These are phyloP conservation scores for Parascedosporium putredinis DNA, from an alignment of 2,329 filamentous ascomycete species.

Conservation along the genomic window DNA sequence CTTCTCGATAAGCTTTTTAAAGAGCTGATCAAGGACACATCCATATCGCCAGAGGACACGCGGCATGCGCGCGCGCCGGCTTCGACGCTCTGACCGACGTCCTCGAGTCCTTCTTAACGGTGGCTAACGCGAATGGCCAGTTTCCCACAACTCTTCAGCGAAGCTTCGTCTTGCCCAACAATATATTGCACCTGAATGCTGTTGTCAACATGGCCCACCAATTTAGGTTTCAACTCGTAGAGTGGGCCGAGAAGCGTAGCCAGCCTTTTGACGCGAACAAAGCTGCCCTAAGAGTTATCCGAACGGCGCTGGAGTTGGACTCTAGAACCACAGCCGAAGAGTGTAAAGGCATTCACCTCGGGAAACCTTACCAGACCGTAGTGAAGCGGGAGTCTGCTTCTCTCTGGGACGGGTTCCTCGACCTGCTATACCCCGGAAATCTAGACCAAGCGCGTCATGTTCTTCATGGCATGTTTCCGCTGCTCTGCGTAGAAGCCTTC, in stretches of 20 bases:
- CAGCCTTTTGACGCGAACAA: conserved; percentile 34
- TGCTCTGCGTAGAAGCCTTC: conserved; percentile 70
- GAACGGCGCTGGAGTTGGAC: conserved; percentile 42
- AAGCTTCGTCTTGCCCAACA: conserved; percentile 37
- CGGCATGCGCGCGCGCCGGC: conserved; percentile 54
- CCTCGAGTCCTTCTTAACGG: conserved; percentile 43
- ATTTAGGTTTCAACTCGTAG: conserved; percentile 49
- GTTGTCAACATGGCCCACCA: conserved; percentile 56
- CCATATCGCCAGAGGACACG: conserved; percentile 45
- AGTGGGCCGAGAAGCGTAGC: conserved; percentile 34
- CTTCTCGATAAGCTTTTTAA: conserved; percentile 66
- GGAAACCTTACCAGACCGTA: conserved; percentile 53
- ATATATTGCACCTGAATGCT: conserved; percentile 52
- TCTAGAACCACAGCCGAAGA: conserved; percentile 32
- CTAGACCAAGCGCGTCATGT: conserved; percentile 66
- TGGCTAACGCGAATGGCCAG: conserved; percentile 15
- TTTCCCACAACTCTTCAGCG: conserved; percentile 16
- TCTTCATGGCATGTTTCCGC: conserved; percentile 56
- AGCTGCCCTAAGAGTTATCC: conserved; percentile 34
- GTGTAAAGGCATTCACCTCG: conserved; percentile 47
- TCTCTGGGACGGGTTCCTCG: conserved; percentile 69
- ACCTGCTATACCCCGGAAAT: conserved; percentile 55
- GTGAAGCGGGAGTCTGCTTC: conserved; percentile 59
- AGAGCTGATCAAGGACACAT: conserved; percentile 43
- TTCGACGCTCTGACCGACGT: conserved; percentile 49